Base-by-base conservation (phyloP, 2,329 filamentous ascomycete genomes). In the Verticillium albo-atrum region DNA sequence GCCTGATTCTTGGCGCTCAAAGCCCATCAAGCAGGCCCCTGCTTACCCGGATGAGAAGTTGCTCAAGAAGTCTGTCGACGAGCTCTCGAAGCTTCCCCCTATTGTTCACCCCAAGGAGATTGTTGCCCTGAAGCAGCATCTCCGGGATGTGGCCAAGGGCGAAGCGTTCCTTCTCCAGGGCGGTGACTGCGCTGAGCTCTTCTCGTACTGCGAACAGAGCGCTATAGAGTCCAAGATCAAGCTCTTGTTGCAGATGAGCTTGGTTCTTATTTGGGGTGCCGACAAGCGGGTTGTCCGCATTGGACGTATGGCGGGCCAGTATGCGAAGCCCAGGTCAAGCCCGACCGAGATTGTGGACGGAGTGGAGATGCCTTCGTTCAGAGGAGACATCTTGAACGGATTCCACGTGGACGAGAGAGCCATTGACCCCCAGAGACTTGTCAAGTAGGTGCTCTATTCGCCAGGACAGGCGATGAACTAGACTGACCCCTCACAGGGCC, bases 141-240 rank as follows among this genome's bases (percentile, higher is more conserved):
- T 99, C 25, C 86, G 86, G 61, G 91, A 97, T 77, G 95, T 96
- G 6, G 95, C 95, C 5, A 79, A 90, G 35, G 95, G 95, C 34
- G 92, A 94, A 65, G 91, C 94, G 14, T 98, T 99, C 73, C 82
- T 99, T 10, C 85, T 99, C 4, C 95, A 99, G 77, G 95, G 95
- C 61, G 95, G 94, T 63, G 95, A 99, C 77, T 99, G 95, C 71
- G 95, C 95, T 17, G 95, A 99, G 78, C 84, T 98, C 10, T 99
- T 99, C 70, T 92, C 95, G 74, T 99, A 99, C 80, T 99, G 95
- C 75, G 88, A 90, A 68, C 89, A 92, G 72, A 84, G 85, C 15
- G 89, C 90, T 65, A 97, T 99, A 67, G 92, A 98, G 76, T 89
- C 91, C 63, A 99, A 98, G 81, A 92, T 98, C 75, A 98, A 98